These are phyloP conservation scores for Entonaema liquescens DNA, from an alignment of 495 filamentous ascomycete species.

Conservation along the genomic window DNA sequence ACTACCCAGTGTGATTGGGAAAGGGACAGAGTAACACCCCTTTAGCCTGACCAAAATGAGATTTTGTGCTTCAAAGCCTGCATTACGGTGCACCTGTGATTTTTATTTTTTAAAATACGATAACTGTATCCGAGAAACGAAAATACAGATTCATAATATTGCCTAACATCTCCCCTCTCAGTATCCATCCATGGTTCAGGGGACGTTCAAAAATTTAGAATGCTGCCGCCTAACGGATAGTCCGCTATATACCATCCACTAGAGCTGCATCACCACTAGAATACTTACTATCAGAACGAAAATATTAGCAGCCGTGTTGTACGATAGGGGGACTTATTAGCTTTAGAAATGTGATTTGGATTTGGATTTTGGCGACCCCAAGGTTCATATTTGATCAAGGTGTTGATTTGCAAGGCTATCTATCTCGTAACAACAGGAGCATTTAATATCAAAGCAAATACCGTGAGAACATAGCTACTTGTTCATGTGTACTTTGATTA, in stretches of 20 bases:
- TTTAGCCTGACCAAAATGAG: neutral
- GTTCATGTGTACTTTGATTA: neutral
- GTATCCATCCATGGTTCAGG: neutral
- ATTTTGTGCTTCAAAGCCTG: neutral
- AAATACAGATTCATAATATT: neutral
- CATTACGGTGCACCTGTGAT: neutral
- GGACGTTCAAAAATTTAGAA: too few relatives aligned
- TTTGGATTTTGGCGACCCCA: too few relatives aligned
- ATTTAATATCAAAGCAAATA: neutral
- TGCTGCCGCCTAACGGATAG: neutral
- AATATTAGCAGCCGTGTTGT: neutral
- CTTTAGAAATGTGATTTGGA: too few relatives aligned
- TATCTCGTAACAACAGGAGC: neutral
- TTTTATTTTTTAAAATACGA: neutral
- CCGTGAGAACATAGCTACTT: neutral
- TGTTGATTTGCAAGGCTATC: neutral
- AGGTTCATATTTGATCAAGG: neutral
- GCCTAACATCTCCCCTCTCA: neutral
- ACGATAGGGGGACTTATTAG: neutral
- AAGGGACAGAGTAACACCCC: neutral
- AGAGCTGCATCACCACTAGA: neutral
- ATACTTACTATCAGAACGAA: too few relatives aligned
- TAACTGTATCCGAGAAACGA: neutral
- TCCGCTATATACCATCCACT: neutral
- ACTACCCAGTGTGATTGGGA: neutral